A percentile compares a stretch with the other conserved stretches of the same genome.
These are phyloP conservation scores for Aspergillus affinis DNA, from an alignment of 495 filamentous ascomycete species.

Conservation along the genomic window DNA sequence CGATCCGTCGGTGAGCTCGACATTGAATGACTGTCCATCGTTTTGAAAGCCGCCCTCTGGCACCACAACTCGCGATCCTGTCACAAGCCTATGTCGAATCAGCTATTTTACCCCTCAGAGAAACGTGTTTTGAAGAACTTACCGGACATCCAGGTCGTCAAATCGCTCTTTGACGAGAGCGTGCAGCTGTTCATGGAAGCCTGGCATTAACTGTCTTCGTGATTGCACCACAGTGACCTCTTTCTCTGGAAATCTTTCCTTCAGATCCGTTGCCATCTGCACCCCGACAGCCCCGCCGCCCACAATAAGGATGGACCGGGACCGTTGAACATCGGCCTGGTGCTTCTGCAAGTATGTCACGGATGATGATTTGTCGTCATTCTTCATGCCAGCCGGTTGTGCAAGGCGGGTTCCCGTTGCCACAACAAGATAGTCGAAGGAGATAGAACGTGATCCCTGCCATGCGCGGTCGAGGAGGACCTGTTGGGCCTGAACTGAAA, in stretches of 20 bases:
- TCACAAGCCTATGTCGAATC: conserved; percentile 25
- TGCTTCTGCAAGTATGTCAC: conserved; percentile 41
- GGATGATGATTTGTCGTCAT: conserved; percentile 46
- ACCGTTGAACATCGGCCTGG: conserved; percentile 32
- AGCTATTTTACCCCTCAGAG: conserved; percentile 1
- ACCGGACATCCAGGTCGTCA: conserved; percentile 38
- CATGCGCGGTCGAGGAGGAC: conserved; percentile 49
- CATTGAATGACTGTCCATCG: conserved; percentile 27
- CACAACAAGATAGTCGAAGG: conserved; percentile 47
- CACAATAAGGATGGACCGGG: conserved; percentile 52
- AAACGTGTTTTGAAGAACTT: not conserved
- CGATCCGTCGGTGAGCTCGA: conserved; percentile 36
- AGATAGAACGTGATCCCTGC: conserved; percentile 40
- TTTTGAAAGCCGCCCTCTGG: conserved; percentile 32
- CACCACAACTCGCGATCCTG: conserved; percentile 34
- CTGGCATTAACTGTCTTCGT: conserved; percentile 49
- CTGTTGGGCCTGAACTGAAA: conserved; percentile 37
- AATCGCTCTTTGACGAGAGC: conserved; percentile 44
- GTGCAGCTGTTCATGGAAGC: conserved; percentile 51
- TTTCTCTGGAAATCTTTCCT: conserved; percentile 58
- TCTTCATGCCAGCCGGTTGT: conserved; percentile 45
- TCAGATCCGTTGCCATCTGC: conserved; percentile 60
- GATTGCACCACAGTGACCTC: conserved; percentile 59
- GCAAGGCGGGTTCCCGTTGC: conserved; percentile 49
- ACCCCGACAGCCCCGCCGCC: conserved; percentile 64